Conservation (phyloP, 345 rosid genomes). For the Salix viminalis region DNA sequence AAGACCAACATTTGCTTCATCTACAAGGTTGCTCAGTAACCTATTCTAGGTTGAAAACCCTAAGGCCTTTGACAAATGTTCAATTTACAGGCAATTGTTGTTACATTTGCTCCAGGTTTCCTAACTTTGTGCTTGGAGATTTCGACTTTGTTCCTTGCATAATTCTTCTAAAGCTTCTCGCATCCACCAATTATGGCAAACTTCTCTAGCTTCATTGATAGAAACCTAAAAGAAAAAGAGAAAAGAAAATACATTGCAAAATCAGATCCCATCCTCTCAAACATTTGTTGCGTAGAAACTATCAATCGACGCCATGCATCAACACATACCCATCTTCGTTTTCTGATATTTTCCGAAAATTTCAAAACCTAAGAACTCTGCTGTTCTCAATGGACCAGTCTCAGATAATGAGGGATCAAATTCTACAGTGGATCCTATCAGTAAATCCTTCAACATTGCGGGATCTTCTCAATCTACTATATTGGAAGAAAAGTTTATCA, state of each 20-base stretch:
- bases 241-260: background rate
- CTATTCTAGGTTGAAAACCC: background rate
- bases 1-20: background rate
- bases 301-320: background rate
- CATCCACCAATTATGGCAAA: constrained; percentile 52
- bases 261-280: background rate
- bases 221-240: constrained; percentile 19
- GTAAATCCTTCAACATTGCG: too few relatives aligned
- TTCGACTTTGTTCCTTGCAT: constrained; percentile 2
- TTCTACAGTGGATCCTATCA: too few relatives aligned
- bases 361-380: too few relatives aligned
- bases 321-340: constrained; percentile 47
- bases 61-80: background rate
- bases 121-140: background rate
- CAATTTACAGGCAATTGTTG: background rate
- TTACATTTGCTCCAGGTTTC: background rate
- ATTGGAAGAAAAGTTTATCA: too few relatives aligned
- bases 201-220: constrained; percentile 44
- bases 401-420: too few relatives aligned
- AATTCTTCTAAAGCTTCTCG: constrained; percentile 52
- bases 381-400: too few relatives aligned
- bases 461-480: too few relatives aligned
- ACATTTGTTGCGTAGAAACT: background rate
- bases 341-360: constrained; percentile 31
- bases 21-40: background rate